Evolutionary conservation across 768 basidiomycete species (phyloP).

Genomic region (Agaricus blazei): DNA sequence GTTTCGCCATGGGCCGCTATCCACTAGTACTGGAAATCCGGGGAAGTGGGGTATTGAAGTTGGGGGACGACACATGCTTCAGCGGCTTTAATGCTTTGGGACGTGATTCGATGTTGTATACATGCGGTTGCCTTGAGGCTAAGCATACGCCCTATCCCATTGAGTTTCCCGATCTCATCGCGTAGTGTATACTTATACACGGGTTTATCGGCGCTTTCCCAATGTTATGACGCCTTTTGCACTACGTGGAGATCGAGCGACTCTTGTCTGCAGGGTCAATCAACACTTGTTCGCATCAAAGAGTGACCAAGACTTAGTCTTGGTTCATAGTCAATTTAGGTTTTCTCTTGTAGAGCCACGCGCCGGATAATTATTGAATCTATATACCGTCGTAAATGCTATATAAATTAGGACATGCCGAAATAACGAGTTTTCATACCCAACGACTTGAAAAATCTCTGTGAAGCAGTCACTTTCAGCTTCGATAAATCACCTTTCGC

Average conservation of each 20-base stretch:
- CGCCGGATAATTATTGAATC: no score
- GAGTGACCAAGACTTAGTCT: no score
- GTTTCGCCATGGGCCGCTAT: not conserved
- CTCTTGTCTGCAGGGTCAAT: no score
- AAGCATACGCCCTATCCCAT: not conserved
- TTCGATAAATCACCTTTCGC: not conserved
- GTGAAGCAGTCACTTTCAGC: not conserved
- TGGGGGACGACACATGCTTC: not conserved
- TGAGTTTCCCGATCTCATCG: no score
- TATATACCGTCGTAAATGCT: no score
- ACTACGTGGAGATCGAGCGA: no score
- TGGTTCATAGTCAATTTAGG: no score
- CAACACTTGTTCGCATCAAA: no score
- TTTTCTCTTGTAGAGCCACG: no score
- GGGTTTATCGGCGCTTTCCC: no score
- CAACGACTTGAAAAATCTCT: not conserved
- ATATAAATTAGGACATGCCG: not conserved
- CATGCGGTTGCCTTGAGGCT: constrained; percentile 1
- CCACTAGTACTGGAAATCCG: not conserved
- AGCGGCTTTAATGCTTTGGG: not conserved
- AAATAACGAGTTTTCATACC: not conserved
- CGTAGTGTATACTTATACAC: no score
- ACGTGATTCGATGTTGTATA: not conserved
- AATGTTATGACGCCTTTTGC: no score
- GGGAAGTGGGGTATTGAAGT: not conserved